Conservation (phyloP, 192 early-diverging fungal species). For the Coemansia sp. region DNA sequence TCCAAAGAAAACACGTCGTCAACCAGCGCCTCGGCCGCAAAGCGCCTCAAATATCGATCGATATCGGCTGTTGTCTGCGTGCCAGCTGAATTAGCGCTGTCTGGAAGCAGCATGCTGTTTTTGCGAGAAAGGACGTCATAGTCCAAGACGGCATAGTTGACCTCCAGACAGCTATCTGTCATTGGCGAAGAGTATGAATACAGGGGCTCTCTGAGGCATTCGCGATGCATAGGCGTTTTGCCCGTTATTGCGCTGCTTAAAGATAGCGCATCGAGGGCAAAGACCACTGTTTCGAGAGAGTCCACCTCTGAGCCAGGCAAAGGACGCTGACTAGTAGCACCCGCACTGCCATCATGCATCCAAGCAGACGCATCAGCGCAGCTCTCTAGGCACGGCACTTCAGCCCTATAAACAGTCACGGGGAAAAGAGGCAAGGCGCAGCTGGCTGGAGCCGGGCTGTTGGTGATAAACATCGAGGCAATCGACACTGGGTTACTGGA, state of each 20-base stretch:
- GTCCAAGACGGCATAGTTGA: slow-evolving; percentile 37
- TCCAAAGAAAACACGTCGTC: background rate
- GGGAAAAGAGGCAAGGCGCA: background rate
- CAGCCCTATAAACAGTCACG: background rate
- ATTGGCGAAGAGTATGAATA: slow-evolving; percentile 21
- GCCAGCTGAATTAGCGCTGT: slow-evolving; percentile 8
- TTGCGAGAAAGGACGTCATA: slow-evolving; percentile 20
- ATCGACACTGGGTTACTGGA: background rate
- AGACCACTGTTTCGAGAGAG: slow-evolving; percentile 7
- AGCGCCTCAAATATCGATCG: slow-evolving; percentile 5
- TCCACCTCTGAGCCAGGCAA: slow-evolving; percentile 1
- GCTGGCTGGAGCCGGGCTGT: background rate
- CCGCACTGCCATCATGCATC: background rate
- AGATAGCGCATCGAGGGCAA: slow-evolving; percentile 32
- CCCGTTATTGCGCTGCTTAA: slow-evolving; percentile 9
- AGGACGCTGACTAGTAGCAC: background rate
- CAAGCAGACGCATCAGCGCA: background rate
- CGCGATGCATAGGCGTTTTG: slow-evolving; percentile 8
- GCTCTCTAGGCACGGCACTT: background rate
- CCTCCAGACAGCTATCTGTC: slow-evolving; percentile 35
- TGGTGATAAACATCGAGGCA: slow-evolving; percentile 2
- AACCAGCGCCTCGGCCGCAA: background rate
- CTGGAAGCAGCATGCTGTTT: slow-evolving; percentile 19
- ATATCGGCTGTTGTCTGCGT: slow-evolving; percentile 9
- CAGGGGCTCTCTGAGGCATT: slow-evolving; percentile 33